phyloP scores from a whole-genome alignment of 1,139 yeast species.

The Geotrichum australiense region DNA sequence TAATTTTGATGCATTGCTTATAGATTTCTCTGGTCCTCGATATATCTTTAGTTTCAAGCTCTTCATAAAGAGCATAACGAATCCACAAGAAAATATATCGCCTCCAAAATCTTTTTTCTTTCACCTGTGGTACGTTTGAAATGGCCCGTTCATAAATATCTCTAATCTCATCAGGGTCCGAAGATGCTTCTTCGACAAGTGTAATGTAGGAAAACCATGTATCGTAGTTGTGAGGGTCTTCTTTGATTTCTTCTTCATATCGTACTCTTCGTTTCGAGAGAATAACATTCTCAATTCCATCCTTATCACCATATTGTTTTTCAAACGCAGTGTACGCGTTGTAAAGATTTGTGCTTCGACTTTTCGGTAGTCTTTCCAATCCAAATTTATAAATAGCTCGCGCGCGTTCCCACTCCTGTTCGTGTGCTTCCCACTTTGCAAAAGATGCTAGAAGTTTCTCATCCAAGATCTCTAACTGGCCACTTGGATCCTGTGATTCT shows the following conservation, averaged over 20 bases:
- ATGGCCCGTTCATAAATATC: slow-evolving; percentile 45
- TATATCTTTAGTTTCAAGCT: slow-evolving; percentile 41
- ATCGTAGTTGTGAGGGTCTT: slow-evolving; percentile 56
- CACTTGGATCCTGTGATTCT: slow-evolving; percentile 20
- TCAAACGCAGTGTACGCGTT: slow-evolving; percentile 53
- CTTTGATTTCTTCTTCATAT: slow-evolving; percentile 45
- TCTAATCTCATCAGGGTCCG: slow-evolving; percentile 28
- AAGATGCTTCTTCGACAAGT: slow-evolving; percentile 39
- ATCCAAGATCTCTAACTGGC: slow-evolving; percentile 29
- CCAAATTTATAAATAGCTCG: slow-evolving; percentile 54
- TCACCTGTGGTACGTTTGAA: slow-evolving; percentile 36
- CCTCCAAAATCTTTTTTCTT: slow-evolving; percentile 47
- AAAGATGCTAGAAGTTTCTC: slow-evolving; percentile 45
- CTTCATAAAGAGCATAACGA: slow-evolving; percentile 58
- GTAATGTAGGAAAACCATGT: slow-evolving; percentile 74
- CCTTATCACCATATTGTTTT: slow-evolving; percentile 53
- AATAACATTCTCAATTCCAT: slow-evolving; percentile 48
- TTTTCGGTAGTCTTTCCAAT: slow-evolving; percentile 42
- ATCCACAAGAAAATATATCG: slow-evolving; percentile 68
- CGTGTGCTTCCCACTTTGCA: slow-evolving; percentile 68
- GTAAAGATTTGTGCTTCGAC: slow-evolving; percentile 39
- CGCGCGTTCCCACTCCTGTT: slow-evolving; percentile 59
- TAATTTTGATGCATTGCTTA: slow-evolving; percentile 41
- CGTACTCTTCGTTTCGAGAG: slow-evolving; percentile 46
- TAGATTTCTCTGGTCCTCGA: slow-evolving; percentile 48